A percentile compares a stretch with the other conserved stretches of the same genome.
Evolutionary conservation across 1,284 basidiomycete species (phyloP).

Genomic region (Ustilago sp.): DNA sequence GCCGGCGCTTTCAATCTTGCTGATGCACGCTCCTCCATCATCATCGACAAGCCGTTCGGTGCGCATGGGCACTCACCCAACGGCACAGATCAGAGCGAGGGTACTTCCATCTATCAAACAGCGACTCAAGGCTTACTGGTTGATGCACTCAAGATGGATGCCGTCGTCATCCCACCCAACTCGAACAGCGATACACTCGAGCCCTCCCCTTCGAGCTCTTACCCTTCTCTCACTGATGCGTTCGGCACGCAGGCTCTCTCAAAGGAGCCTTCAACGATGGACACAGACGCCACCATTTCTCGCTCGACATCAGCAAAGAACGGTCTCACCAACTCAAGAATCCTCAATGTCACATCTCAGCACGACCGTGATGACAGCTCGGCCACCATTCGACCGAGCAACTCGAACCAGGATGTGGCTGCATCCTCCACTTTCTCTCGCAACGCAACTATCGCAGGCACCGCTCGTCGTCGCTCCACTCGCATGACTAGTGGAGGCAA

Average conservation of each 20-base stretch:
- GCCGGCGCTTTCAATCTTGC: slow-evolving; percentile 34
- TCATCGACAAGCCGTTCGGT: slow-evolving; percentile 3
- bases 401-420: slow-evolving; percentile 6
- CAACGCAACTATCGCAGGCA: slow-evolving; percentile 1
- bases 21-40: slow-evolving; percentile 23
- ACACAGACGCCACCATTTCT: slow-evolving; percentile 28
- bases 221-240: neutral
- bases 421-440: neutral
- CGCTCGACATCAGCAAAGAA: slow-evolving; percentile 23
- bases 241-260: neutral
- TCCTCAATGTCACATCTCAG: slow-evolving; percentile 6
- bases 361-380: slow-evolving; percentile 49
- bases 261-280: slow-evolving; percentile 10
- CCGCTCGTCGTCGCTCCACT: slow-evolving; percentile 20
- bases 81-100: slow-evolving; percentile 16
- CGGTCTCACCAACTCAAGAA: slow-evolving; percentile 11
- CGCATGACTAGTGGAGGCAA: slow-evolving; percentile 19
- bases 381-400: slow-evolving; percentile 43
- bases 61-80: slow-evolving; percentile 3
- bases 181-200: slow-evolving; percentile 4
- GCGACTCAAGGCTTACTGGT: slow-evolving; percentile 30
- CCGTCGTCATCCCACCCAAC: slow-evolving; percentile 33
- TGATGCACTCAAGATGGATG: slow-evolving; percentile 53
- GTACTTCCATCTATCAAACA: slow-evolving; percentile 28
- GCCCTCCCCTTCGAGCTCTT: slow-evolving; percentile 17